These are phyloP conservation scores for Torulaspora indica DNA, from an alignment of 805 yeast species.

Conservation along the genomic window DNA sequence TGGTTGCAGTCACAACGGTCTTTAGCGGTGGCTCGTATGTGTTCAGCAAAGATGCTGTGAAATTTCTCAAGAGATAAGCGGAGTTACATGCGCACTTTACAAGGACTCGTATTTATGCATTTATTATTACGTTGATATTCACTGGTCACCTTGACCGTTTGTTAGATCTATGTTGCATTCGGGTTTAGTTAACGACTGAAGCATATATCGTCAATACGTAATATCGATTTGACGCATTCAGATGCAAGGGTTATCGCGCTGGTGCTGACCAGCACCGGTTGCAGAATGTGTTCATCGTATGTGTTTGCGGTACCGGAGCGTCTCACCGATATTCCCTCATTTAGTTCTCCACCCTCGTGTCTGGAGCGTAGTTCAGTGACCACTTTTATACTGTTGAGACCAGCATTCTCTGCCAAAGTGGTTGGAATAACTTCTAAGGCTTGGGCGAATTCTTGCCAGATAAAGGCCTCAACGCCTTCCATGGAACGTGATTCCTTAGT, in stretches of 20 bases:
- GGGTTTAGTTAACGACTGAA: constrained; percentile 74
- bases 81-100: neutral
- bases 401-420: constrained; percentile 92
- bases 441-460: constrained; percentile 86
- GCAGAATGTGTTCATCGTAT: constrained; percentile 88
- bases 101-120: constrained; percentile 1
- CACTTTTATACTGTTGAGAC: constrained; percentile 83
- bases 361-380: constrained; percentile 87
- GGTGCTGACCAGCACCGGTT: constrained; percentile 91
- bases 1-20: constrained; percentile 67
- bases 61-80: constrained; percentile 36
- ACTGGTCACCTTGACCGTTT: neutral
- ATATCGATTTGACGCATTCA: constrained; percentile 91
- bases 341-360: constrained; percentile 84
- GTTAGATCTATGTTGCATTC: neutral
- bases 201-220: constrained; percentile 95
- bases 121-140: constrained; percentile 5
- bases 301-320: constrained; percentile 91
- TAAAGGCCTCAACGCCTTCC: constrained; percentile 83
- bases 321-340: constrained; percentile 95
- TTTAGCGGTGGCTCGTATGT: constrained; percentile 76
- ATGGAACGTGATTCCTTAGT: constrained; percentile 65
- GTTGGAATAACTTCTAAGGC: constrained; percentile 92
- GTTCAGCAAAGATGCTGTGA: constrained; percentile 65
- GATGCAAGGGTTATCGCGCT: constrained; percentile 93